A percentile compares a stretch with the other conserved stretches of the same genome.
Evolutionary conservation across 768 basidiomycete species (phyloP).

Genomic region (Termitomyces sp.): DNA sequence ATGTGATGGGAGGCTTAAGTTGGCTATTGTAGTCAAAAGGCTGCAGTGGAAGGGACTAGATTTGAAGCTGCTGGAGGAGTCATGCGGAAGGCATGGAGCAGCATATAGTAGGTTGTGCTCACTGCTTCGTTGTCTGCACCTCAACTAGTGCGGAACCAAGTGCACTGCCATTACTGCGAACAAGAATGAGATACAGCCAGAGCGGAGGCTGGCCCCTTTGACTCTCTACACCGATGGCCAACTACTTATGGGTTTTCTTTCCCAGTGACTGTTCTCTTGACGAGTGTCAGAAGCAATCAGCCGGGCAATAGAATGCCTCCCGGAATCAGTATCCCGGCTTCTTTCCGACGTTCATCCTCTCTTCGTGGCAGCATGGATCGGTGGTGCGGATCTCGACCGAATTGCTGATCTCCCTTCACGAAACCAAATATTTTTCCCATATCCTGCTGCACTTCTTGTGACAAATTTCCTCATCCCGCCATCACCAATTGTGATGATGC

Average conservation of each 20-base stretch:
- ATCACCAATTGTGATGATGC: no score
- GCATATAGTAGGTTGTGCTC: background rate
- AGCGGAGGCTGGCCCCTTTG: no score
- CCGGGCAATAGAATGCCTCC: constrained; percentile 8
- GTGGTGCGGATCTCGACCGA: constrained; percentile 21
- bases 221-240: no score
- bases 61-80: constrained; percentile 16
- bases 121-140: background rate
- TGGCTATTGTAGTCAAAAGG: constrained; percentile 14
- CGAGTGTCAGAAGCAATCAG: constrained; percentile 13
- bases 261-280: constrained; percentile 17
- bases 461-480: no score
- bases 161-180: constrained; percentile 19
- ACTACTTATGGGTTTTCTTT: no score
- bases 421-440: constrained; percentile 12
- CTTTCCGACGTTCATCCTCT: background rate
- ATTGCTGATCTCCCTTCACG: constrained; percentile 16
- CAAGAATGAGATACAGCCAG: constrained; percentile 12
- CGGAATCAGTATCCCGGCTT: background rate
- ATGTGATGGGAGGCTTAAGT: constrained; percentile 26
- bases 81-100: constrained; percentile 17
- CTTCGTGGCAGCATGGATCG: constrained; percentile 21
- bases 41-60: constrained; percentile 11
- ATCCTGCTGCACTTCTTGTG: constrained; percentile 13
- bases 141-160: constrained; percentile 19